Conservation (phyloP, 164 flowering plant genomes). For the Magnolia kwangsiensis region DNA sequence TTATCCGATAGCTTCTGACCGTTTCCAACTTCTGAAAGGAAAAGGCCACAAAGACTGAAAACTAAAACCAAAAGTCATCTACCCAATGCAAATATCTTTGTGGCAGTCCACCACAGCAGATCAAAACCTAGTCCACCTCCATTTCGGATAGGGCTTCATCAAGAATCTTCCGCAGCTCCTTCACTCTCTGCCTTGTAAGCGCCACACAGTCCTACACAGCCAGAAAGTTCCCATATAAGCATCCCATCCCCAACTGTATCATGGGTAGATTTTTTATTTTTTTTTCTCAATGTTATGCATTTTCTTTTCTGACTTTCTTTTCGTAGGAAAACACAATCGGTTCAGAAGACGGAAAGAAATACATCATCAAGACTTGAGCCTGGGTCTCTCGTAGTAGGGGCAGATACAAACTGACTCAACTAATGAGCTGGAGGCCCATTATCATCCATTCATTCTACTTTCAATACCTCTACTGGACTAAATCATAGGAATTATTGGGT, state of each 20-base stretch:
- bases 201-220: constrained; percentile 68
- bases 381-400: too few species aligned
- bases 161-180: constrained; percentile 57
- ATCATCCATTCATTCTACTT: neutral
- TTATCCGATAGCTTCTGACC: neutral
- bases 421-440: neutral
- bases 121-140: constrained; percentile 55
- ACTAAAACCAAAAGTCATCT: neutral
- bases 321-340: neutral
- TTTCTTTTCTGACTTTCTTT: too few species aligned
- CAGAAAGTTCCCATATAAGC: neutral
- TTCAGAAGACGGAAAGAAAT: neutral
- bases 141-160: constrained; percentile 60
- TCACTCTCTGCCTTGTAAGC: constrained; percentile 62
- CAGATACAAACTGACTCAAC: neutral
- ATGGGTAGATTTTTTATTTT: neutral
- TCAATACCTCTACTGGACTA: too few species aligned
- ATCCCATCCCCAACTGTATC: neutral
- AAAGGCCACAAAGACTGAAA: neutral
- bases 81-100: neutral
- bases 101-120: neutral
- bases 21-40: neutral
- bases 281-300: neutral
- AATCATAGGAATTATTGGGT: too few species aligned
- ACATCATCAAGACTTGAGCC: neutral